Percentiles rank a stretch among this genome's conserved stretches.
phyloP scores from a whole-genome alignment of 257 asterid species.

The Gardenia jasminoides region DNA sequence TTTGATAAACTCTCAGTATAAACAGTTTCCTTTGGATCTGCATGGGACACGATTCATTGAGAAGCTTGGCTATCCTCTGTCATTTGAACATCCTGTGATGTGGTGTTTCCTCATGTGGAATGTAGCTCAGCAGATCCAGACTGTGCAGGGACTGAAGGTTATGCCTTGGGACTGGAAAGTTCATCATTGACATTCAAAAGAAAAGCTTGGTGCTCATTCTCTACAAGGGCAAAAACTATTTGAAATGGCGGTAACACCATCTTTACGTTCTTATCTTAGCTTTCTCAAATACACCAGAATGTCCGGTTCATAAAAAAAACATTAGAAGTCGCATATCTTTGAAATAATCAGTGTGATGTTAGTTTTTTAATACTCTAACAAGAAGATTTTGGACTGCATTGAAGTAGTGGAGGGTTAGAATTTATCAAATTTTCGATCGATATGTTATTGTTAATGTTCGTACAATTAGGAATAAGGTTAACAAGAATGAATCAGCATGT shows the following conservation, averaged over 20 bases:
- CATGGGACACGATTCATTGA: conserved; percentile 28
- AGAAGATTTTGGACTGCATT: conserved; percentile 77
- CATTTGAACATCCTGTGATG: conserved; percentile 67
- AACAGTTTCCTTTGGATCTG: conserved; percentile 53
- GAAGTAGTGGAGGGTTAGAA: background rate
- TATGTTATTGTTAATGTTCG: no score
- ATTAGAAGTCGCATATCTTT: conserved; percentile 94
- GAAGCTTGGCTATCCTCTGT: conserved; percentile 48
- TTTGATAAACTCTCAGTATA: conserved; percentile 71
- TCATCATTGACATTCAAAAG: conserved; percentile 71
- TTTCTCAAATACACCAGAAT: conserved; percentile 76
- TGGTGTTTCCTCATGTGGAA: conserved; percentile 37
- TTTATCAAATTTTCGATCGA: background rate
- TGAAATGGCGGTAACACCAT: conserved; percentile 89
- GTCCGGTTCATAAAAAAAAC: conserved; percentile 85
- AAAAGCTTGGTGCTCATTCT: conserved; percentile 89
- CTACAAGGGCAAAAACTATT: conserved; percentile 88
- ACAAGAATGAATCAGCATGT: background rate
- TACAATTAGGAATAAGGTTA: background rate
- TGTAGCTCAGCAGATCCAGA: conserved; percentile 48
- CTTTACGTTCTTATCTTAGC: conserved; percentile 60
- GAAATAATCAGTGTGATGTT: conserved; percentile 86
- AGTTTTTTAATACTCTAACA: conserved; percentile 68
- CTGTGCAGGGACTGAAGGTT: conserved; percentile 42
- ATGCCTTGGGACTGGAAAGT: conserved; percentile 58